Evolutionary conservation across 768 basidiomycete species (phyloP), one percentile per base, ranked within the genome.

Genomic region (Pleurotus pulmonarius): DNA sequence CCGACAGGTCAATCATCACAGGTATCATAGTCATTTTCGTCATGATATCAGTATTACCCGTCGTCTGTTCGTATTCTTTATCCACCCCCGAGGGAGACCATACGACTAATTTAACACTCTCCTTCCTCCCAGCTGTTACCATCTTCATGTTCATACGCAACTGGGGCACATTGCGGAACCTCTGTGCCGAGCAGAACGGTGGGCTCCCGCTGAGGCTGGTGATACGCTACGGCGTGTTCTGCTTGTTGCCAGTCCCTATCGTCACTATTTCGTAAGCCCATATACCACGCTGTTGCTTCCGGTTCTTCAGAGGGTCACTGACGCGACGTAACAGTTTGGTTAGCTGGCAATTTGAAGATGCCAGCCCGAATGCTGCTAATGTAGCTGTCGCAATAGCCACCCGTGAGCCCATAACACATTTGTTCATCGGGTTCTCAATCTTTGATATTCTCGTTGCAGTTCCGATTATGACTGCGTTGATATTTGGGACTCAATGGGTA

Each of bases 401-500:
- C 34, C 37, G 47, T 52, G 37, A 44, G 59, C 11, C 7, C 29
- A 55, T 62, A 26, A 44, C 59, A 56, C 39, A 46, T 43, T 48
- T 34, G 34, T 12, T 13, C 54, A 1, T 43, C 24, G 22, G 7
- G 3, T 13, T 22, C n/a, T 12, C 16, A 8, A 18, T n/a, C 34
- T 5, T n/a, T 29, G 11, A 52, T 11, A 39, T 1, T 46, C 16
- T 25, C 16, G 7, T 5, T 22, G 13, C n/a, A 66, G 60, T 66
- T 46, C 64, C 65, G 4, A 59, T 54, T 13, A 11, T 66, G 2
- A 49, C 60, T 13, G 59, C 63, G 8, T 5, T 66, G 4, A 40
- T 59, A 20, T 66, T 64, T 55, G 65, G 65, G 1, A 60, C 62
- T 1, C 65, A 66, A 56, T 59, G 41, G 29, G 65, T 64, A 34